A percentile compares a stretch with the other conserved stretches of the same genome.
Conservation (phyloP, 305 asterid genomes). For the Ilex paraguariensis region DNA sequence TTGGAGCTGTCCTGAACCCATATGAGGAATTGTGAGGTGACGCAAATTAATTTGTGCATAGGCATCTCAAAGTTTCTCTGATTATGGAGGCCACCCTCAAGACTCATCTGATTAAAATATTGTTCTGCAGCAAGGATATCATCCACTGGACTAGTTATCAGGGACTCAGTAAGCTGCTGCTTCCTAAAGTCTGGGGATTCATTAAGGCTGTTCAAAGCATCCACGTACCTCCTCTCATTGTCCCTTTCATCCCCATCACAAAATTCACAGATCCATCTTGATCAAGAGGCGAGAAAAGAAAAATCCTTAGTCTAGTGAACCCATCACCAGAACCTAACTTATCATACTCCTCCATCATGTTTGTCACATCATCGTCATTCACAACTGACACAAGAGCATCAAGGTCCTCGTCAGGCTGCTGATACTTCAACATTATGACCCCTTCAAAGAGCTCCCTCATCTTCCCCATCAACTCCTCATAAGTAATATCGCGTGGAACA, state of each 20-base stretch:
- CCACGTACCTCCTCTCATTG: conserved; percentile 87
- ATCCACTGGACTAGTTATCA: conserved; percentile 43
- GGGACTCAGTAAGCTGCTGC: conserved; percentile 41
- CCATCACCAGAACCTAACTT: conserved; percentile 81
- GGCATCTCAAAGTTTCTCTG: conserved; percentile 74
- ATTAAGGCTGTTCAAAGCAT: conserved; percentile 84
- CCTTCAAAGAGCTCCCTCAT: conserved; percentile 90
- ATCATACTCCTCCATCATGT: conserved; percentile 99
- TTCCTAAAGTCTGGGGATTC: conserved; percentile 68
- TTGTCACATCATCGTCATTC: conserved; percentile 88
- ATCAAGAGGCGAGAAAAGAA: conserved; percentile 56
- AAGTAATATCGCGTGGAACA: conserved; percentile 65
- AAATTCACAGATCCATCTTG: conserved; percentile 72
- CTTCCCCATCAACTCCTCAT: conserved; percentile 76
- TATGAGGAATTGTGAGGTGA: conserved; percentile 68
- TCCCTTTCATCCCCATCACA: conserved; percentile 86
- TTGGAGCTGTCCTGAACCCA: conserved; percentile 61
- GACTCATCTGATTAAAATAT: conserved; percentile 59
- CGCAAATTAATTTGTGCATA: conserved; percentile 58
- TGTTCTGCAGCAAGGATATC: conserved; percentile 65
- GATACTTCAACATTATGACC: conserved; percentile 67
- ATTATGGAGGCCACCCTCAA: conserved; percentile 58
- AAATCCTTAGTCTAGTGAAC: conserved; percentile 83
- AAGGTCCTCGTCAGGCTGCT: conserved; percentile 97
- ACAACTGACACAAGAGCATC: conserved; percentile 96